Base-by-base conservation (phyloP, 106 monocot species). In the Dendrobium nobile region DNA sequence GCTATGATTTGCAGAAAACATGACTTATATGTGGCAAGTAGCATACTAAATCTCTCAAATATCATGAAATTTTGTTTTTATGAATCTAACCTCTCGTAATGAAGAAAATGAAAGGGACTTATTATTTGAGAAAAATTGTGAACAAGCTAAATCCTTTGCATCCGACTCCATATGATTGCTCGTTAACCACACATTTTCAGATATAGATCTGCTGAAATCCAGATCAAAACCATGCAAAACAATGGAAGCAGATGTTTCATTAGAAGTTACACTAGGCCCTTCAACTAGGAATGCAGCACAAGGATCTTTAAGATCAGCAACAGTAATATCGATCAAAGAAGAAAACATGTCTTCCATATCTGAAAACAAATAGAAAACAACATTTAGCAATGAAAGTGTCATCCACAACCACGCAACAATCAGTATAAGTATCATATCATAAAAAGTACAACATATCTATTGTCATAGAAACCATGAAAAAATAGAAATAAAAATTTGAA, bases 301-400 rank as follows among this genome's bases (percentile, higher is more conserved):
- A 42, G 92, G 90, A 87, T 92, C 89, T 83, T 85, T 88, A 26
- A 98, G 83, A 81, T 88, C 91, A 67, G 83, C 83, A 78, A 81
- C 78, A 41, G 81, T 82, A 58, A 80, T 79, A 81, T 82, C 83
- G 79, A 77, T 77, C 9, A 77, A 72, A 75, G 85, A 88, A 73
- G 88, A 88, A 82, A 87, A 41, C 20, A 65, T 73, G 26, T 81
- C 82, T 18, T 79, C 88, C 9, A 72, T 65, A 86, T 92, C 95
- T 95, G 88, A 41, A n/a, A 89, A 85, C 15, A 75, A 28, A 54
- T 47, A 28, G 28, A 47, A 45, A 76, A 48, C 42, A 74, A 7
- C 17, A 70, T 43, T 74, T 74, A 74, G 19, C 41, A 41, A 44
- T 19, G 13, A 44, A 37, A 43, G 74, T 44, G 37, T 43, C 28